These are phyloP conservation scores for Smittium culicis DNA, from an alignment of 371 early-diverging fungal species.

Conservation along the genomic window DNA sequence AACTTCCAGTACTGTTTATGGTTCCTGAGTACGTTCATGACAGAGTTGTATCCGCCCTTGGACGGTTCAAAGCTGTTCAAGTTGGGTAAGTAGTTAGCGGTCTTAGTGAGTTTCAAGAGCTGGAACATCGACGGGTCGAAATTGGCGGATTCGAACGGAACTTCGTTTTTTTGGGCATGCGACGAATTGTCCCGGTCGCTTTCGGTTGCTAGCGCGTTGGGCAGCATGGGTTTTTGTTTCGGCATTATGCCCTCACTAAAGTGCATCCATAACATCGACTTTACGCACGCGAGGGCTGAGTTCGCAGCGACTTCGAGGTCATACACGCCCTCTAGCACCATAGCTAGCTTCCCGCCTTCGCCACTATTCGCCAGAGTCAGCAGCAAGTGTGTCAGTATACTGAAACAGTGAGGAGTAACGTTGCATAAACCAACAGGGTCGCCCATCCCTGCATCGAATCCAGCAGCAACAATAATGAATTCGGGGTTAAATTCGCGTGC, in stretches of 20 bases:
- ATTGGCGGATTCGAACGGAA: neutral
- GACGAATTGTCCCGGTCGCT: neutral
- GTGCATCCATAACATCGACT: conserved; percentile 39
- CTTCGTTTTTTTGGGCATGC: neutral
- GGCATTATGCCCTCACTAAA: conserved; percentile 25
- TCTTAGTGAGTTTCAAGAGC: neutral
- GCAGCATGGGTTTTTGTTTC: conserved; percentile 10
- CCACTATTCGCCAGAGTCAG: conserved; percentile 38
- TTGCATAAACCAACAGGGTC: conserved; percentile 75
- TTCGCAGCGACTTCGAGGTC: conserved; percentile 54
- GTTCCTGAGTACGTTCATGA: neutral
- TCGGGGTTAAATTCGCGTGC: conserved; percentile 69
- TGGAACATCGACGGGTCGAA: neutral
- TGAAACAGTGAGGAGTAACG: conserved; percentile 70
- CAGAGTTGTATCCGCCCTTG: neutral
- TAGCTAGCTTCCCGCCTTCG: conserved; percentile 46
- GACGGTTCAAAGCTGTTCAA: neutral
- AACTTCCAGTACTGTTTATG: neutral
- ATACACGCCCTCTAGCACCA: conserved; percentile 79
- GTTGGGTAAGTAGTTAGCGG: neutral
- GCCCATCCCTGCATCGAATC: conserved; percentile 79
- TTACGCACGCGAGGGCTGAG: conserved; percentile 60
- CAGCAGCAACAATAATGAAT: conserved; percentile 71
- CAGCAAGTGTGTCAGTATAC: conserved; percentile 71
- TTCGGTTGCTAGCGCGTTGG: neutral